Percentiles rank a stretch among this genome's conserved stretches.
Conservation (phyloP, 2,329 filamentous ascomycete species). For the Arthroderma sp. region DNA sequence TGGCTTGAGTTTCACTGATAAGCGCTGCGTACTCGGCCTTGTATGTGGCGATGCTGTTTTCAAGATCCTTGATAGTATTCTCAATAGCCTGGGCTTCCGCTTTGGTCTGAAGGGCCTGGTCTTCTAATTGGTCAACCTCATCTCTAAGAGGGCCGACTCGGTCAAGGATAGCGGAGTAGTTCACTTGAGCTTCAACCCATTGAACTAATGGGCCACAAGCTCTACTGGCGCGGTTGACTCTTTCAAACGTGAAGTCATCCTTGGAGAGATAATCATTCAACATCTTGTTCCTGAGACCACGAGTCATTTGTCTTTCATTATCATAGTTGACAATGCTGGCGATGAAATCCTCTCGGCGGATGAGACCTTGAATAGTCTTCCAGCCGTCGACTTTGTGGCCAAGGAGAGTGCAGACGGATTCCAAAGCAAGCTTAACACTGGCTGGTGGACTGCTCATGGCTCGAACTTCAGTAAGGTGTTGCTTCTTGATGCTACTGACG, state of each 20-base stretch:
- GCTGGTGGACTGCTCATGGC: constrained; percentile 89
- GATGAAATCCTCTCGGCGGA: constrained; percentile 92
- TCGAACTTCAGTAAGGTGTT: constrained; percentile 92
- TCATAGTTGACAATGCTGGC: constrained; percentile 95
- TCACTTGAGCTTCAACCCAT: constrained; percentile 93
- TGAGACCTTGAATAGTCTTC: constrained; percentile 79
- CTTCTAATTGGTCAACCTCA: constrained; percentile 76
- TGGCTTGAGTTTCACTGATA: constrained; percentile 92
- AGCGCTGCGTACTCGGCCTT: constrained; percentile 91
- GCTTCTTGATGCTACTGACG: constrained; percentile 95
- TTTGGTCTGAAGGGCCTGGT: constrained; percentile 80
- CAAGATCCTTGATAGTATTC: constrained; percentile 69
- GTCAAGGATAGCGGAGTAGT: constrained; percentile 94
- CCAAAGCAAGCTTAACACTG: constrained; percentile 81
- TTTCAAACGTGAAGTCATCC: constrained; percentile 90
- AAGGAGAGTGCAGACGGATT: constrained; percentile 90
- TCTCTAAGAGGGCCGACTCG: constrained; percentile 83
- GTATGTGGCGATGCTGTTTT: constrained; percentile 85
- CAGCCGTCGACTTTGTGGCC: constrained; percentile 82
- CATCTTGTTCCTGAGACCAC: constrained; percentile 70
- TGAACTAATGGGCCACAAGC: constrained; percentile 93
- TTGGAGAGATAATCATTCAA: constrained; percentile 81
- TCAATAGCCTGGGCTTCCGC: constrained; percentile 86
- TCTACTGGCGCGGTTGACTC: constrained; percentile 90
- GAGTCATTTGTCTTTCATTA: constrained; percentile 91